Evolutionary conservation across 306 rosid genomes (phyloP), one percentile per base, ranked within the genome.

Genomic region (Vigna mungo): DNA sequence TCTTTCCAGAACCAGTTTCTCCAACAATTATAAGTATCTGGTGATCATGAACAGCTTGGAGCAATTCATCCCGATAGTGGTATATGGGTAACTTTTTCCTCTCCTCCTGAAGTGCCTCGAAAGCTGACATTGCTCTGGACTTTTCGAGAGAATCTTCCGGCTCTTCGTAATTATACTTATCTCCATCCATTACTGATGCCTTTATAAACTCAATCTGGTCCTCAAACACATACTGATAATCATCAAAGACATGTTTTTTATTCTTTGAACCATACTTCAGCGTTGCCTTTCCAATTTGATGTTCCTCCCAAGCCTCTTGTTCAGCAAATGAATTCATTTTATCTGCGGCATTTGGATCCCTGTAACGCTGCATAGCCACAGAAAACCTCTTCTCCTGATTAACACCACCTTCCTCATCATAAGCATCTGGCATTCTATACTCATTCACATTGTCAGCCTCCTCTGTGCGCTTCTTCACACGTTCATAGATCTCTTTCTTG

Each of bases 281-380:
- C 0, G 88, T 89, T 77, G 97, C 99, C 83, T 92, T 95, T 58
- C 97, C 91, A 76, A 92, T 95, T 85, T 95, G 99, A 76, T 95
- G 94, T 23, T 95, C 97, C 86, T 92, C 97, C 99, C 99, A 92
- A 23, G 99, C 99, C 76, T 95, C 99, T 82, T 95, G 97, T 84
- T 90, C 96, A 48, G 97, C 92, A 80, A 89, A 89, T 39, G 96
- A 92, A 66, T 89, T 92, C 97, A 94, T 90, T 85, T 92, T 92
- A 12, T 94, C 96, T 59, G 81, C 99, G 62, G 97, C 89, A 79
- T 78, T 69, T 18, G 70, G 47, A 69, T 92, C 97, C 86, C 97
- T 92, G 64, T 82, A 82, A 25, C 83, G 80, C 32, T 6, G 75
- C 79, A 75, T 71, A 39, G 91, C 97, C 78, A 90, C 97, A 63